Base-by-base conservation (phyloP, 2,329 filamentous ascomycete species). In the Cucurbitaria berberidis region DNA sequence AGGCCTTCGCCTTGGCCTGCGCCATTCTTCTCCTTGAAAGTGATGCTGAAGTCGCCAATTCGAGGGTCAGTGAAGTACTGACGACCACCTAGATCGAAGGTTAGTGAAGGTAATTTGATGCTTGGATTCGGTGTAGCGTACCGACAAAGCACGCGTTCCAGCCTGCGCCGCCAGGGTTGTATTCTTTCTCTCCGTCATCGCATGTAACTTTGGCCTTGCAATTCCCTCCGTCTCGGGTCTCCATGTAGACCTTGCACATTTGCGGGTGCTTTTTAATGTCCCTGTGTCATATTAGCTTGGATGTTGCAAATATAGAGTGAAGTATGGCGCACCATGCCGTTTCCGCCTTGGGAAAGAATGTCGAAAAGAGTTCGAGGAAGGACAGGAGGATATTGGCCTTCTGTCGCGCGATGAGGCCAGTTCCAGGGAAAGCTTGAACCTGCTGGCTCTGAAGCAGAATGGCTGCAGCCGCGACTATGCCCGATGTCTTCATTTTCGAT, bases 1-100 rank as follows among this genome's bases (percentile, higher is more conserved):
- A 57, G 46, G 5, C 54, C 54, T 30, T 53, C 41, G 18, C 49
- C 47, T 19, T 53, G 44, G 11, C 22, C 21, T 4, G 1, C 11
- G 24, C 54, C 49, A 41, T 53, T 46, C 13, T 36, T 47, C n/a
- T 50, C 32, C 1, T 36, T 29, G 39, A 57, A 57, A 3, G 40
- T 57, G 43, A 57, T 53, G 41, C 54, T 53, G 46, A 57, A 57
- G 10, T 57, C 54, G 8, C 54, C 54, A 27, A 57, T 57, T 4
- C 54, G 49, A 9, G 49, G 49, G 27, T 57, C 54, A 6, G 16
- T 57, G 24, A 57, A 53, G 42, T 26, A 50, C 26, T 50, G 45
- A 8, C 50, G 42, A 3, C 49, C 49, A 10, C 53, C 48, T 36
- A 18, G 19, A 36, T 13, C 13, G 9, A 9, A 13, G 9, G 34